phyloP scores from a whole-genome alignment of 2,329 filamentous ascomycete species.

The Hirsutella minnesotensis region DNA sequence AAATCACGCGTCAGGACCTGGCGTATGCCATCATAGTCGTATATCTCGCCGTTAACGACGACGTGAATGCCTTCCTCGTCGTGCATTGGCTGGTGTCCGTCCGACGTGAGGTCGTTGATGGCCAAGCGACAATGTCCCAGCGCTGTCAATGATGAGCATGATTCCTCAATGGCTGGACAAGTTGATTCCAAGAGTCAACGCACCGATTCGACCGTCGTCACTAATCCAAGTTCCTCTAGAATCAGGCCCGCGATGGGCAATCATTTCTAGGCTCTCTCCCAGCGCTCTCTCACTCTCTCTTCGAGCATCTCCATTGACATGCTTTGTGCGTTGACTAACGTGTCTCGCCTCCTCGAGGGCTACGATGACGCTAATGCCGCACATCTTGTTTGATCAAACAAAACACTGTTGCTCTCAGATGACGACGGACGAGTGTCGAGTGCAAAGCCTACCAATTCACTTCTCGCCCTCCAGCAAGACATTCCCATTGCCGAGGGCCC shows the following conservation, averaged over 20 bases:
- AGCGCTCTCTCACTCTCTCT: background rate
- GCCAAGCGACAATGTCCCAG: slow-evolving; percentile 38
- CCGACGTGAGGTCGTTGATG: slow-evolving; percentile 37
- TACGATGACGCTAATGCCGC: background rate
- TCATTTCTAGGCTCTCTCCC: background rate
- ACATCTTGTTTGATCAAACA: background rate
- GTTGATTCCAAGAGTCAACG: background rate
- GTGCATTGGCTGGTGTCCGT: slow-evolving; percentile 35
- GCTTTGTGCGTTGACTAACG: background rate
- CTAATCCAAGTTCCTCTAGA: background rate
- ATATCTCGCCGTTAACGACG: slow-evolving; percentile 50
- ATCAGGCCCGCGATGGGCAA: background rate
- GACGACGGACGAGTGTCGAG: no score
- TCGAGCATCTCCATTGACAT: background rate
- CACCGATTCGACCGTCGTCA: background rate
- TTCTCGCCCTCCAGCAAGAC: no score
- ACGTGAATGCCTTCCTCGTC: slow-evolving; percentile 32
- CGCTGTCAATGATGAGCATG: background rate
- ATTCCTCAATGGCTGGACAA: background rate
- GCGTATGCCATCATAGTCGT: slow-evolving; percentile 36
- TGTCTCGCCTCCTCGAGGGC: background rate
- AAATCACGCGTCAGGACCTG: slow-evolving; percentile 18
- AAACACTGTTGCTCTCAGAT: no score
- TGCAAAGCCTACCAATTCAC: no score
- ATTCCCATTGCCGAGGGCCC: no score